A percentile compares a stretch with the other conserved stretches of the same genome.
Conservation (phyloP, 192 early-diverging fungal species). For the Diversispora eburnea region DNA sequence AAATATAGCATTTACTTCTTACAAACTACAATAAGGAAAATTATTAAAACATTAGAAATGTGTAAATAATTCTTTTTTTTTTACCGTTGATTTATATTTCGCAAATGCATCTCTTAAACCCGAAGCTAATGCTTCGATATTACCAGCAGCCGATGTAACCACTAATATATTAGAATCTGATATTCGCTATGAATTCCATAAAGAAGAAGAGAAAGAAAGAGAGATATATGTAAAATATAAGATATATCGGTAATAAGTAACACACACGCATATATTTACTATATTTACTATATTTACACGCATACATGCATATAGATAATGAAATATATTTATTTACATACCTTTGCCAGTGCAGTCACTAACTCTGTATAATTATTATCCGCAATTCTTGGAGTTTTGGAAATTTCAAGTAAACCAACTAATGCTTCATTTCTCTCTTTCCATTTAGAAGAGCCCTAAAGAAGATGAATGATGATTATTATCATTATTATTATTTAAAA, state of each 20-base stretch:
- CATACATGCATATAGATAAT: not conserved
- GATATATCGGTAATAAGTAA: too few relatives aligned
- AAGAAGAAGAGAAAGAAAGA: slow-evolving; percentile 22
- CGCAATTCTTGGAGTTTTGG: slow-evolving; percentile 70
- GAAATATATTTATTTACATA: slow-evolving; percentile 26
- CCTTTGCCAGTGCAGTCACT: slow-evolving; percentile 78
- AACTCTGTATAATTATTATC: slow-evolving; percentile 81
- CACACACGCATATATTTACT: too few relatives aligned
- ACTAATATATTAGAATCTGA: slow-evolving; percentile 87
- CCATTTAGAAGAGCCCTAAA: slow-evolving; percentile 81
- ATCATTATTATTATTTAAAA: too few relatives aligned
- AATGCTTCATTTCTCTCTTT: slow-evolving; percentile 93
- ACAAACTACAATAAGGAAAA: not conserved
- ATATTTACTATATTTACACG: not conserved
- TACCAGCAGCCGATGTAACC: slow-evolving; percentile 74
- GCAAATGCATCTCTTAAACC: slow-evolving; percentile 79
- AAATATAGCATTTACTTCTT: slow-evolving; percentile 4
- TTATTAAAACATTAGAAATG: not conserved
- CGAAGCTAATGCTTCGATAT: slow-evolving; percentile 73
- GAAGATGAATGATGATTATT: too few relatives aligned
- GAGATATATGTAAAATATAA: not conserved
- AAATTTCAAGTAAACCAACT: slow-evolving; percentile 65
- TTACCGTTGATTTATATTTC: slow-evolving; percentile 69
- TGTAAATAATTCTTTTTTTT: not conserved
- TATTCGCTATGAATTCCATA: slow-evolving; percentile 49